These are phyloP conservation scores for Colletotrichum musicola DNA, from an alignment of 2,329 filamentous ascomycete species.

Conservation along the genomic window DNA sequence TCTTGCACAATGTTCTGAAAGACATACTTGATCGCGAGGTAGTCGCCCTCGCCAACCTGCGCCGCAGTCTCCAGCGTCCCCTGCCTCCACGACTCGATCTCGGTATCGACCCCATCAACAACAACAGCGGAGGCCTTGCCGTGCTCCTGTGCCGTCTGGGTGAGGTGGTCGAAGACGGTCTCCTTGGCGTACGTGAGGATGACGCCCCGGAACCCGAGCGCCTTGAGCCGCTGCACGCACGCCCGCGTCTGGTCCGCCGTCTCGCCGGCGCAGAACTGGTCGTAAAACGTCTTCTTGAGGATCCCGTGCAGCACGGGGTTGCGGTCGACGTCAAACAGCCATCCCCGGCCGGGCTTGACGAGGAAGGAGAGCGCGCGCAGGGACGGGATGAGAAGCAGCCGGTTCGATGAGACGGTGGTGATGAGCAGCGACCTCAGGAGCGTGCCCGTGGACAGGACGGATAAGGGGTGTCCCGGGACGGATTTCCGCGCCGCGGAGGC, in stretches of 20 bases:
- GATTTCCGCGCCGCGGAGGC: constrained; percentile 1
- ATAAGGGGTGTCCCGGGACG: constrained; percentile 40
- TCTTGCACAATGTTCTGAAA: background rate
- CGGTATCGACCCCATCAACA: constrained; percentile 38
- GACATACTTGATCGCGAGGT: constrained; percentile 54
- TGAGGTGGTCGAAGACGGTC: constrained; percentile 55
- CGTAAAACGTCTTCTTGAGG: constrained; percentile 64
- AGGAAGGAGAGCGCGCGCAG: constrained; percentile 54
- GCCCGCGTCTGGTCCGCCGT: constrained; percentile 59
- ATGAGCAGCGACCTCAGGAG: constrained; percentile 57
- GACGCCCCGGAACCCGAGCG: constrained; percentile 66
- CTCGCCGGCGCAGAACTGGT: constrained; percentile 69
- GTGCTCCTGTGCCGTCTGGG: constrained; percentile 39
- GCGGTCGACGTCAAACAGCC: constrained; percentile 57
- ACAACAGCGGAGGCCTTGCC: constrained; percentile 13
- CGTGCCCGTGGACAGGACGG: constrained; percentile 48
- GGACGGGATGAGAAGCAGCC: constrained; percentile 52
- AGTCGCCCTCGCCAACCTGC: constrained; percentile 50
- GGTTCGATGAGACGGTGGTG: constrained; percentile 60
- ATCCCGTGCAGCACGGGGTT: constrained; percentile 62
- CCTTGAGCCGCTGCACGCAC: constrained; percentile 57
- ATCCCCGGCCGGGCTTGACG: constrained; percentile 48
- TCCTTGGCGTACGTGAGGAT: constrained; percentile 67
- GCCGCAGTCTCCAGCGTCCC: constrained; percentile 49
- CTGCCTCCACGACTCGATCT: constrained; percentile 53